Evolutionary conservation across 1,284 basidiomycete species (phyloP).

Genomic region (Trichosporon ovoides): DNA sequence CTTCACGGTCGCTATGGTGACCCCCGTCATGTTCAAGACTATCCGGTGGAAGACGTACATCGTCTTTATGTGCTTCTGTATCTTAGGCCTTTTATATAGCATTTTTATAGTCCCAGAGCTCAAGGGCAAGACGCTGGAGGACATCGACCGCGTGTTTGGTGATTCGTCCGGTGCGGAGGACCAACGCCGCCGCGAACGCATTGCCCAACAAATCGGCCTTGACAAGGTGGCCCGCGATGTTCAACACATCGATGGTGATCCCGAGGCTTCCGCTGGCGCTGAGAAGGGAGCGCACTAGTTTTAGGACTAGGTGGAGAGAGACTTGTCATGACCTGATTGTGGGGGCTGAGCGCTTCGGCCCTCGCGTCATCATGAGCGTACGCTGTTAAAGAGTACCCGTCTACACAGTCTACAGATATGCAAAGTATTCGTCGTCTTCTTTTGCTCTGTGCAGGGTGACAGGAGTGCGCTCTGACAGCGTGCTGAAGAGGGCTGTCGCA

Average conservation of each 20-base stretch:
- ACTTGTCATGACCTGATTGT: no score
- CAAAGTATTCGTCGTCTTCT: no score
- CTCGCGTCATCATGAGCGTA: no score
- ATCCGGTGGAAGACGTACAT: slow-evolving; percentile 46
- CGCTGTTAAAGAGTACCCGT: no score
- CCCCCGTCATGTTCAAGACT: slow-evolving; percentile 32
- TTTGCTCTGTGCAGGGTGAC: no score
- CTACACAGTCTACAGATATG: no score
- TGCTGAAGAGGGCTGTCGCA: no score
- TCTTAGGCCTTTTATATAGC: slow-evolving; percentile 41
- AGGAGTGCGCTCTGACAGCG: no score
- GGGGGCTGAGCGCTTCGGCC: no score
- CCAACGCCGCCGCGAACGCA: slow-evolving; percentile 36
- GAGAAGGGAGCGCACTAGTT: neutral
- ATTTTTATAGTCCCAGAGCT: slow-evolving; percentile 41
- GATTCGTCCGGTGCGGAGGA: slow-evolving; percentile 43
- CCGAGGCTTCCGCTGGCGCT: neutral
- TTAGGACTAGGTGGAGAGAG: no score
- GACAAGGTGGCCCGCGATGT: slow-evolving; percentile 43
- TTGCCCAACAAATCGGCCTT: slow-evolving; percentile 46
- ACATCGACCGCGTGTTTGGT: slow-evolving; percentile 42
- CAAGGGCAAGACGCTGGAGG: slow-evolving; percentile 39
- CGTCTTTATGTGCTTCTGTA: slow-evolving; percentile 46
- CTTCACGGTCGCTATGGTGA: slow-evolving; percentile 44
- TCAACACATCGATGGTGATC: slow-evolving; percentile 32